Conservation (phyloP, 2,329 filamentous ascomycete genomes). For the Xylaria digitata region DNA sequence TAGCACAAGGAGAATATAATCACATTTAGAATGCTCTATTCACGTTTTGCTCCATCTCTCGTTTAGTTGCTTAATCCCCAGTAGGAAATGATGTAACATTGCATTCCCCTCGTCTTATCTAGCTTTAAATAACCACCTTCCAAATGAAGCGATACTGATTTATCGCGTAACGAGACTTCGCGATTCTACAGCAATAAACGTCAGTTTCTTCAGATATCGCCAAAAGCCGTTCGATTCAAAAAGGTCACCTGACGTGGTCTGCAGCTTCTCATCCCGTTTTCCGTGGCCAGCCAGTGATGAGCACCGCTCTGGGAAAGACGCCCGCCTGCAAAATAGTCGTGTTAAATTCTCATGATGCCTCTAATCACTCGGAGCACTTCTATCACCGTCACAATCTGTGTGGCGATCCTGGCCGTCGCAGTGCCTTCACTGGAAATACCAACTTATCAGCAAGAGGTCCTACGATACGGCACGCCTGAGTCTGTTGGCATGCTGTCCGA, state of each 20-base stretch:
- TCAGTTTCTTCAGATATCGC: not conserved
- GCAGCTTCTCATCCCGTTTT: not conserved
- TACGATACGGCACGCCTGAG: constrained; percentile 27
- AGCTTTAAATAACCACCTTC: constrained; percentile 10
- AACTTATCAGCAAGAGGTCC: constrained; percentile 7
- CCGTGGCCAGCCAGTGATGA: not conserved
- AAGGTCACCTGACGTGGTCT: no score
- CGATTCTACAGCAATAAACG: not conserved
- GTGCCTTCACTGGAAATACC: not conserved
- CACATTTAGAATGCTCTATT: no score
- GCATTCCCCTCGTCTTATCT: constrained; percentile 9
- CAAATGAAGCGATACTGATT: constrained; percentile 4
- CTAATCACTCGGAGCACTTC: not conserved
- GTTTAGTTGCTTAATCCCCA: no score
- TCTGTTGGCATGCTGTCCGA: constrained; percentile 31
- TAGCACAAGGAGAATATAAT: no score
- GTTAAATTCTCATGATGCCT: not conserved
- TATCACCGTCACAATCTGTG: not conserved
- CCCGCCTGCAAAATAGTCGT: no score
- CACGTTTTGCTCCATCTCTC: no score
- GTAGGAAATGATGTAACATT: constrained; percentile 21
- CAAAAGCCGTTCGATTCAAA: not conserved
- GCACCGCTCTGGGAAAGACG: not conserved
- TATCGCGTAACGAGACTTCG: not conserved
- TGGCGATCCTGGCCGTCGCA: not conserved